Base-by-base conservation (phyloP, 805 yeast species). In the Lachancea thermotolerans region DNA sequence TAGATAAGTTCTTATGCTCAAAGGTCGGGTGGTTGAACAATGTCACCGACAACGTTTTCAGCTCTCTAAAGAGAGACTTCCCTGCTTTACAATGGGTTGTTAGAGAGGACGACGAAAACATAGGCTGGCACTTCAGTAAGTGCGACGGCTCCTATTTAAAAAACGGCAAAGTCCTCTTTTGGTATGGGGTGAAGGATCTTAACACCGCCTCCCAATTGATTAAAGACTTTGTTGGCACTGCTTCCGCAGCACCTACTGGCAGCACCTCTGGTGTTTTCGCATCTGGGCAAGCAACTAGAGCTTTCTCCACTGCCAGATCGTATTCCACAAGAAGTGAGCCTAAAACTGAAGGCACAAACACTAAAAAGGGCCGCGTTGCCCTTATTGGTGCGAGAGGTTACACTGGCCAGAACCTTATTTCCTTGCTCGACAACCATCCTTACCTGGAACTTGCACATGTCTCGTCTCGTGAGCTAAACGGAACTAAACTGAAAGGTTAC, bases 351-450 rank as follows among this genome's bases (percentile, higher is more conserved):
- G 91, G 88, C 33, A 62, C 76, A 32, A 85, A 81, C 70, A 73
- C 74, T 34, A 64, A 73, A 35, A 74, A 74, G 49, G 74, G 95
- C 17, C 79, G 79, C 54, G 89, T 93, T 39, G 99, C 96, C 1
- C 76, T 93, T 57, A 91, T 93, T 62, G 99, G 99, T 56, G 99
- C 99, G 35, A 83, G 99, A 70, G 99, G 99, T 28, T 88, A 77
- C 69, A 91, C 97, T 15, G 99, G 99, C 31, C 95, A 86, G 69
- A 91, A 91, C 58, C 75, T 93, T 64, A 88, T 93, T 52, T 77
- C 83, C 32, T 73, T 93, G 71, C 85, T 93, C 52, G 86, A 93
- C 67, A 70, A 74, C 41, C 99, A 93, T 68, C 95, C 95, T 37
- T 78, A 78, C 64, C 72, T 93, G 54, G 97, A 91, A 59, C 69